Evolutionary conservation across 495 filamentous ascomycete genomes (phyloP), one percentile per base, ranked within the genome.

Genomic region (Friedmanniomyces endolithicus): DNA sequence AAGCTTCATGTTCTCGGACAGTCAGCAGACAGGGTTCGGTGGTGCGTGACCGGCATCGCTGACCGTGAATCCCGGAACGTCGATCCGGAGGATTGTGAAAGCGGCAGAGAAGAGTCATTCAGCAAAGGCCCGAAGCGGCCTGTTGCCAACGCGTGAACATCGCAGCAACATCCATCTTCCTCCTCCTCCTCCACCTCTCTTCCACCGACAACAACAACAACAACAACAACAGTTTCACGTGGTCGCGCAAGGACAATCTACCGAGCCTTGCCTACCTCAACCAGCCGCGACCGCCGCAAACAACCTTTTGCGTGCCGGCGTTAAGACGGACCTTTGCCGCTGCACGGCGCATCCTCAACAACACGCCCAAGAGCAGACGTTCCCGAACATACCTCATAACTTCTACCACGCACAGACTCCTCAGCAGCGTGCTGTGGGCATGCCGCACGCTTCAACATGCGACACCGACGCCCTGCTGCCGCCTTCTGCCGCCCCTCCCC

Each of bases 371-470:
- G n/a, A 34, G 25, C n/a, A 6, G 6, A 17, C 47, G 25, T 9
- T 17, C 11, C 7, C n/a, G 47, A 14, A 1, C 11, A 6, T 2
- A 50, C 17, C 24, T 50, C 47, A 25, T 6, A 3, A 19, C 11
- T 6, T 20, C 11, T 20, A 47, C 44, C 2, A 19, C 7, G 44
- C n/a, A n/a, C n/a, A n/a, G n/a, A n/a, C 6, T 20, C 23, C 11
- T 3, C 25, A 50, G 29, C 29, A 19, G 19, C 12, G 25, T 6
- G 19, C 29, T 33, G 47, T 20, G 47, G n/a, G 11, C 1, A 50
- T 50, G 47, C 47, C 47, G 24, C 47, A 50, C 47, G 47, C 47
- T 25, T 31, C 24, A 25, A 2, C 47, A 50, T 50, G 47, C 47
- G 47, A 47, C 20, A 23, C 44, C 24, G 44, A 23, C 24, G 44